These are phyloP conservation scores for Saccharum hybrid DNA, from an alignment of 202 grass and related monocot genomes.

Conservation along the genomic window DNA sequence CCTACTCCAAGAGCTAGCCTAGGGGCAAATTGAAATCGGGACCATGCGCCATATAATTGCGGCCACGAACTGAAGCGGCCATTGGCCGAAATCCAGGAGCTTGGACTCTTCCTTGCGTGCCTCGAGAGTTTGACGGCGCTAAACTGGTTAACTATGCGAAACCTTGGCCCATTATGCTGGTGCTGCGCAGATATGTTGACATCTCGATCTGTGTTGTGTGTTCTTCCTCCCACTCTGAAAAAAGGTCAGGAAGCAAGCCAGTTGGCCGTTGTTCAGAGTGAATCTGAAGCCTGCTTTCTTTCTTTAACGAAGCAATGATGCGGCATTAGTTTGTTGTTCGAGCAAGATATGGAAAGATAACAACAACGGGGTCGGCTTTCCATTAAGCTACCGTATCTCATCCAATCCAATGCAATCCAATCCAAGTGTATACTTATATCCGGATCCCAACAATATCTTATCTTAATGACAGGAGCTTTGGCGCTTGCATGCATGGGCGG, in stretches of 20 bases:
- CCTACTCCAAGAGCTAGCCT: neutral
- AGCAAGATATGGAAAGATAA: neutral
- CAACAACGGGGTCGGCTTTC: no score
- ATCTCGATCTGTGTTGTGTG: neutral
- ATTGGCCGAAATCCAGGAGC: constrained; percentile 38
- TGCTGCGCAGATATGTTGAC: neutral
- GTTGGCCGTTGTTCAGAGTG: neutral
- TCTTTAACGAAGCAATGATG: neutral
- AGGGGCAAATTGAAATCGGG: neutral
- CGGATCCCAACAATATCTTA: no score
- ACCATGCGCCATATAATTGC: constrained; percentile 36
- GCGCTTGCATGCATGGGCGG: no score
- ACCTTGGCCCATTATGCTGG: neutral
- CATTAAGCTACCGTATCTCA: no score
- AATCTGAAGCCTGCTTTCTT: neutral
- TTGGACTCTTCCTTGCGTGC: neutral
- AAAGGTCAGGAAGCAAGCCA: no score
- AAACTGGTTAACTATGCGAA: neutral
- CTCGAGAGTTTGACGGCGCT: neutral
- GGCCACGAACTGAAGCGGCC: neutral
- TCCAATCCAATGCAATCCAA: no score
- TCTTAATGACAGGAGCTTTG: no score
- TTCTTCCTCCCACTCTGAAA: neutral
- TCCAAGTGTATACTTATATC: no score
- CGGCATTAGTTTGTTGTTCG: constrained; percentile 8